phyloP scores from a whole-genome alignment of 768 basidiomycete genomes.

The Flagelloscypha sp. region DNA sequence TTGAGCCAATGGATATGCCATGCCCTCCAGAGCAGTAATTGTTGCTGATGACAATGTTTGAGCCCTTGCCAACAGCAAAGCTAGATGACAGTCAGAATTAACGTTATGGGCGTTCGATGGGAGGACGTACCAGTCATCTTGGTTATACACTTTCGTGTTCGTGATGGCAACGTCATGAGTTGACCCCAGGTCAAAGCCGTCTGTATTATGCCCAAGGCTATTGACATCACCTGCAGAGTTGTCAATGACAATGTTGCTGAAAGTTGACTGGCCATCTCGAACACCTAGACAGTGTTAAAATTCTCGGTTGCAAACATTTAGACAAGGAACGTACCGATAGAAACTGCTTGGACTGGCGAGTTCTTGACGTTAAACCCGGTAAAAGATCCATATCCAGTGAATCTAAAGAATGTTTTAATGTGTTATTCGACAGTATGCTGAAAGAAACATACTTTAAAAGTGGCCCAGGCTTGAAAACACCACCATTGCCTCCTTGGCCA shows the following conservation, averaged over 20 bases:
- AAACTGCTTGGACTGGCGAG: constrained; percentile 30
- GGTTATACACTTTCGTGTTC: constrained; percentile 16
- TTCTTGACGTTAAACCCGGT: constrained; percentile 30
- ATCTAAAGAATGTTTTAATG: constrained; percentile 15
- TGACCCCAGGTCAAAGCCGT: constrained; percentile 39
- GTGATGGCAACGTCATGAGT: constrained; percentile 27
- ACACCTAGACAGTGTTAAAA: too few relatives aligned
- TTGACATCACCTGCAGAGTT: constrained; percentile 18
- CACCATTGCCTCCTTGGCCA: constrained; percentile 30
- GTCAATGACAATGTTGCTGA: too few relatives aligned
- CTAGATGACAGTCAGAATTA: too few relatives aligned
- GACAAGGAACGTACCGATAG: constrained; percentile 29
- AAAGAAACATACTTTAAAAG: constrained; percentile 34
- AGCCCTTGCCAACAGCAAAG: constrained; percentile 41
- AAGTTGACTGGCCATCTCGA: too few relatives aligned
- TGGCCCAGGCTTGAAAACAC: constrained; percentile 31
- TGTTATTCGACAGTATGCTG: too few relatives aligned
- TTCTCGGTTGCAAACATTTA: too few relatives aligned
- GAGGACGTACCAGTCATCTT: constrained; percentile 6
- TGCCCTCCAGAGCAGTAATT: constrained; percentile 56
- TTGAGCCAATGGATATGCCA: constrained; percentile 54
- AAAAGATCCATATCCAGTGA: constrained; percentile 30
- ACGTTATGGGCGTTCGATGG: constrained; percentile 32
- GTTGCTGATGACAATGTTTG: constrained; percentile 38
- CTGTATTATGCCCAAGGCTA: constrained; percentile 35